Percentiles rank a stretch among this genome's conserved stretches.
phyloP scores from a whole-genome alignment of 148 eudicot genomes.

The Suaeda aralocaspica region DNA sequence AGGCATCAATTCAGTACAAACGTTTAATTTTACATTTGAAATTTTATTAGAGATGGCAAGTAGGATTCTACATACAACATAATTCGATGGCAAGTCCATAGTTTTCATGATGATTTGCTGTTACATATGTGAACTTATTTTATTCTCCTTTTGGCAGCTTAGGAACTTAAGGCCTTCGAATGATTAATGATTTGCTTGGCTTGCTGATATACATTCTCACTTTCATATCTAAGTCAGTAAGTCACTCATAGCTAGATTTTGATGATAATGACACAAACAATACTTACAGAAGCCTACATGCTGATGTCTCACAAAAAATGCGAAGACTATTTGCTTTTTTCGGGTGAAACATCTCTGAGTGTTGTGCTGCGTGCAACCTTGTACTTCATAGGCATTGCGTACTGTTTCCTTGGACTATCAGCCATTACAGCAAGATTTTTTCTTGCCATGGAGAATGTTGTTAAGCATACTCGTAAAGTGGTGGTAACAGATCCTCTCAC shows the following conservation, averaged over 20 bases:
- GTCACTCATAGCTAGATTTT: too few relatives aligned
- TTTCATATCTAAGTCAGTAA: conserved; percentile 15
- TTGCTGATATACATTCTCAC: conserved; percentile 5
- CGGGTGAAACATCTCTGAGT: conserved; percentile 51
- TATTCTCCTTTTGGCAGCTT: neutral
- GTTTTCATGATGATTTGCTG: neutral
- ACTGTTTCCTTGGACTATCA: conserved; percentile 83
- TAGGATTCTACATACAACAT: neutral
- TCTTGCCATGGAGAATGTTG: conserved; percentile 85
- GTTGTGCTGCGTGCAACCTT: conserved; percentile 48
- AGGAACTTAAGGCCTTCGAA: conserved; percentile 8
- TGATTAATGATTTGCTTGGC: neutral
- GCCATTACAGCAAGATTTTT: conserved; percentile 85
- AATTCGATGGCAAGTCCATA: too few relatives aligned
- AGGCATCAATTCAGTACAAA: too few relatives aligned
- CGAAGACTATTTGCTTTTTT: conserved; percentile 42
- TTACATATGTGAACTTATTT: neutral
- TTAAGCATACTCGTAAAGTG: conserved; percentile 67
- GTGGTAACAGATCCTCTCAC: conserved; percentile 62
- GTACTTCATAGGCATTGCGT: conserved; percentile 60
- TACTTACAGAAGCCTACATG: conserved; percentile 1
- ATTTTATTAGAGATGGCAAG: too few relatives aligned
- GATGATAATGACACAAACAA: conserved; percentile 28
- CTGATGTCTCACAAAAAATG: conserved; percentile 32
- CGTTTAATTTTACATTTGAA: too few relatives aligned